phyloP scores from a whole-genome alignment of 2,329 filamentous ascomycete genomes.

The Aspergillus japonicus region DNA sequence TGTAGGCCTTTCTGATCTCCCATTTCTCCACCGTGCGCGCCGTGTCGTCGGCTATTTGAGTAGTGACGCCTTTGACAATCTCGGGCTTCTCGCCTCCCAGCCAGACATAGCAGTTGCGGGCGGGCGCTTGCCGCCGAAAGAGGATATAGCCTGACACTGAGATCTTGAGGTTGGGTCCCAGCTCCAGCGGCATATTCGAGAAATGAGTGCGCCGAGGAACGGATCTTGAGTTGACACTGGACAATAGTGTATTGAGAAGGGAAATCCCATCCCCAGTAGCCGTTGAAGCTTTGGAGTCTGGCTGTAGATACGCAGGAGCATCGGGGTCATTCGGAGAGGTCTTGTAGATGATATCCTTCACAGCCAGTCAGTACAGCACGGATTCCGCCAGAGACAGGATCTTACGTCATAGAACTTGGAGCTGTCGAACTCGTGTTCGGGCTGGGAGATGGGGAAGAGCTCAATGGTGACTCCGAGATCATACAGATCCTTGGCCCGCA shows the following conservation, averaged over 20 bases:
- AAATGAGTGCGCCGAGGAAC: constrained; percentile 83
- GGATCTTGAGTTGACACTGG: constrained; percentile 87
- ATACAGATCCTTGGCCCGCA: constrained; percentile 90
- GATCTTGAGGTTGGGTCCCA: constrained; percentile 80
- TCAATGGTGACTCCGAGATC: constrained; percentile 90
- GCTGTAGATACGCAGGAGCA: constrained; percentile 56
- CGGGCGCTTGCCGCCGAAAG: constrained; percentile 77
- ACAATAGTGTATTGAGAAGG: constrained; percentile 74
- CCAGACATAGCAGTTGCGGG: constrained; percentile 83
- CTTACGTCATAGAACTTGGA: constrained; percentile 85
- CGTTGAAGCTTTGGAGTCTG: constrained; percentile 54
- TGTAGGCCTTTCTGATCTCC: constrained; percentile 89
- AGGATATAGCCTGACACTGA: constrained; percentile 92
- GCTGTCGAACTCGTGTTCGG: constrained; percentile 72
- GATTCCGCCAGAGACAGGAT: neutral
- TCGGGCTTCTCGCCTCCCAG: constrained; percentile 81
- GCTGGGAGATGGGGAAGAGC: constrained; percentile 79
- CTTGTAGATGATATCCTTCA: constrained; percentile 84
- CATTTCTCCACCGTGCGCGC: constrained; percentile 72
- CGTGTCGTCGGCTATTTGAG: constrained; percentile 74
- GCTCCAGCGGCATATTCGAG: constrained; percentile 79
- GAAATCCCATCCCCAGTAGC: constrained; percentile 74
- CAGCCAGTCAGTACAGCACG: constrained; percentile 1
- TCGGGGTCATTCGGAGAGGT: constrained; percentile 68
- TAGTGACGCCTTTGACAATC: constrained; percentile 72